These are phyloP conservation scores for Dictyostelium capitatum DNA, from an alignment of 78 protist genomes.

Conservation along the genomic window DNA sequence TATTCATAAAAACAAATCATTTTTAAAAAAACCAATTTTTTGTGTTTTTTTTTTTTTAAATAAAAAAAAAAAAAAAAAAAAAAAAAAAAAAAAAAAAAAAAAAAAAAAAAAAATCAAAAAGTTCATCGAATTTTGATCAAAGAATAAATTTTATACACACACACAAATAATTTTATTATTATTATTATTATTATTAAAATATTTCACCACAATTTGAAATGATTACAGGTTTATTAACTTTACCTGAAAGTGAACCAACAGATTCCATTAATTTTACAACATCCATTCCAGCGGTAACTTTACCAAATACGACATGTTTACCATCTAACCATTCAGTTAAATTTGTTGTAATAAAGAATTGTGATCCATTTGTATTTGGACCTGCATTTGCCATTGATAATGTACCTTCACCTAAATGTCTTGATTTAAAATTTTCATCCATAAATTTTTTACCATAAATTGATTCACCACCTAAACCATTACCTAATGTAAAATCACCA, in stretches of 20 bases:
- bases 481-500: constrained; percentile 96
- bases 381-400: constrained; percentile 97
- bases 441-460: constrained; percentile 97
- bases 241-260: constrained; percentile 57
- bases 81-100: too few relatives aligned
- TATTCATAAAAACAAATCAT: too few relatives aligned
- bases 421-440: constrained; percentile 91
- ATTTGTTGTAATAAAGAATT: constrained; percentile 95
- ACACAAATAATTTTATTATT: background rate
- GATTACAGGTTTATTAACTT: constrained; percentile 24
- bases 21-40: background rate
- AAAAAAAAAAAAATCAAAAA: too few relatives aligned
- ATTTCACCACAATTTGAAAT: constrained; percentile 81
- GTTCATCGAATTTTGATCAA: too few relatives aligned
- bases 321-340: constrained; percentile 93
- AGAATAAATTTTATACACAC: too few relatives aligned
- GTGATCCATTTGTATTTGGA: constrained; percentile 95
- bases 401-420: constrained; percentile 91
- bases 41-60: too few relatives aligned
- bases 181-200: background rate
- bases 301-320: constrained; percentile 98
- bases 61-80: too few relatives aligned
- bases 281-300: constrained; percentile 92
- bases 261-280: constrained; percentile 88
- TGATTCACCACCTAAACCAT: constrained; percentile 89